Percentiles rank a stretch among this genome's conserved stretches.
These are phyloP conservation scores for Setaria viridis DNA, from an alignment of 202 grass and related monocot species.

Conservation along the genomic window DNA sequence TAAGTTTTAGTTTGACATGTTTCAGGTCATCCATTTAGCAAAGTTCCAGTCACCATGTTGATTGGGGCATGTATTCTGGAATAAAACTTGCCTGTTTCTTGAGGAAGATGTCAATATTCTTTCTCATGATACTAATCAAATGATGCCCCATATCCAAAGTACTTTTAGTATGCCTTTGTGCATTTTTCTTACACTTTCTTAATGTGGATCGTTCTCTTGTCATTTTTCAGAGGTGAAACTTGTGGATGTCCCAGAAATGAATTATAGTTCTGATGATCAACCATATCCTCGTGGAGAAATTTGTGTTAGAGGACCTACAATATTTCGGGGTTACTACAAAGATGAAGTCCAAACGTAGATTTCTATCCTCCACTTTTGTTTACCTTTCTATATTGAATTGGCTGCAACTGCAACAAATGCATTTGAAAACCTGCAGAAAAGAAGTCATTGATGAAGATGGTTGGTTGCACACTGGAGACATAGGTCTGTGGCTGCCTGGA, in stretches of 20 bases:
- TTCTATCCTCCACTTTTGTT: neutral
- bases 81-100: neutral
- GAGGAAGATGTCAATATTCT: neutral
- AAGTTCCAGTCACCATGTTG: neutral
- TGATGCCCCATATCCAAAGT: neutral
- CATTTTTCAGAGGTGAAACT: conserved; percentile 83
- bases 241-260: conserved; percentile 97
- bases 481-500: conserved; percentile 92
- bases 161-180: neutral
- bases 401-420: conserved; percentile 1
- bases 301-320: conserved; percentile 82
- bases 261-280: conserved; percentile 92
- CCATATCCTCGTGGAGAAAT: conserved; percentile 98
- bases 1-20: conserved; percentile 6
- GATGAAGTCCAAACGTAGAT: conserved; percentile 93
- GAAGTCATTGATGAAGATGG: conserved; percentile 88
- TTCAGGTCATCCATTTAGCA: conserved; percentile 16
- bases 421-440: conserved; percentile 59
- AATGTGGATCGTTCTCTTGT: conserved; percentile 30
- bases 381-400: conserved; percentile 7
- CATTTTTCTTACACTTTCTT: conserved; percentile 12
- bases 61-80: neutral
- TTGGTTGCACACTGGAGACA: conserved; percentile 98
- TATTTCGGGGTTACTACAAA: conserved; percentile 92
- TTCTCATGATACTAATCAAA: neutral